Base-by-base conservation (phyloP, 805 yeast species). In the Candida qinlingensis region DNA sequence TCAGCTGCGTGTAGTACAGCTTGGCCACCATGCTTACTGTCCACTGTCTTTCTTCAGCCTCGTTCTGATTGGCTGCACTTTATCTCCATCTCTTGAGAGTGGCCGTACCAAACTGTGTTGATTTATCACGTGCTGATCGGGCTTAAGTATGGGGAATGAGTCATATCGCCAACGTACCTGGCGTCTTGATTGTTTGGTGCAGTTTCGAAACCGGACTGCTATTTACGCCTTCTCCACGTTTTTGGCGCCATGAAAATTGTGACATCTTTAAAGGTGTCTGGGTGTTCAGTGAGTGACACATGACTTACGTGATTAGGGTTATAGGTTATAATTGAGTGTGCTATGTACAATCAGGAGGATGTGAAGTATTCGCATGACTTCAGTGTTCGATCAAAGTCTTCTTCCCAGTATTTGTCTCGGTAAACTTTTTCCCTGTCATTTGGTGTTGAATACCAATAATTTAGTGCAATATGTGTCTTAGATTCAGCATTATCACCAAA, bases 371-470 rank as follows among this genome's bases (percentile, higher is more conserved):
- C 54, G 27, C 63, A 60, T 3, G 73, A 71, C 31, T 58, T 62
- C 41, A 56, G 13, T 0, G 84, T 79, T 52, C 71, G 61, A 35
- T 63, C 60, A 57, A 69, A 81, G 56, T 83, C 87, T 8, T 71
- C 65, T 2, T 39, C 39, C 88, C 88, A 83, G 54, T 75, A 80
- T 0, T 49, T 52, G 47, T 79, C 82, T n/a, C 50, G 45, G 55
- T 82, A 80, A 1, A 77, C 72, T 13, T 65, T 58, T 0, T 58
- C 53, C 1, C 55, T 43, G 7, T 59, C 43, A 41, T 73, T 72
- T 0, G 89, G 88, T 5, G 91, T 88, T 7, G 79, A 71, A 59
- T 79, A 83, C 92, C 92, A 85, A 64, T 85, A 85, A 59, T 85
- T 85, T 9, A 84, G 57, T 0, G 91, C 90, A 35, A 77, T 69